A percentile compares a stretch with the other conserved stretches of the same genome.
Evolutionary conservation across 2,329 filamentous ascomycete genomes (phyloP).

Genomic region (Rhynchosporium agropyri): DNA sequence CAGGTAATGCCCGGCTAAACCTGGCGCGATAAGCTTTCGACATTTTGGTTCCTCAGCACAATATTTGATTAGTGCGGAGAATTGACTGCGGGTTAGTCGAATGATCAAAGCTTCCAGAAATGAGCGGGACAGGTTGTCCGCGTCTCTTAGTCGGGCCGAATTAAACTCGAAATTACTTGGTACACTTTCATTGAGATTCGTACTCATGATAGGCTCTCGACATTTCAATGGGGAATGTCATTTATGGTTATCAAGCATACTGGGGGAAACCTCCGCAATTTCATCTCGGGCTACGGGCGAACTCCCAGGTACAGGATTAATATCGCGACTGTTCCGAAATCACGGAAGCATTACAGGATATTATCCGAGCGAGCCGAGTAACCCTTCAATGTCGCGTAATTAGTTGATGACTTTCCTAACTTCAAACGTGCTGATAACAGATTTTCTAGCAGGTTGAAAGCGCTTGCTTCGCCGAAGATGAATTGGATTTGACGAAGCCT

Average conservation of each 20-base stretch:
- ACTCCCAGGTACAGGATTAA: too few relatives aligned
- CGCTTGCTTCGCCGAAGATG: neutral
- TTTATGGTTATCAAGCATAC: neutral
- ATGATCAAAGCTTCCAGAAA: slow-evolving; percentile 31
- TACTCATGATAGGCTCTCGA: slow-evolving; percentile 6
- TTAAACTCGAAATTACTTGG: slow-evolving; percentile 5
- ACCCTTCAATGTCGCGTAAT: too few relatives aligned
- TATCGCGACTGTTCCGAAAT: too few relatives aligned
- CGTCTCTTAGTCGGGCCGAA: slow-evolving; percentile 18
- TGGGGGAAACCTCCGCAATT: too few relatives aligned
- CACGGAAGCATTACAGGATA: too few relatives aligned
- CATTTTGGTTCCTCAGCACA: slow-evolving; percentile 2
- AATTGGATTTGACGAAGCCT: slow-evolving; percentile 13
- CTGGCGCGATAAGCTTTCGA: slow-evolving; percentile 15
- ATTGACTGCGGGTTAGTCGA: slow-evolving; percentile 6
- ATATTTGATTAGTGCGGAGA: neutral
- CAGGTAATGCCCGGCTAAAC: neutral
- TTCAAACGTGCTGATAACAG: too few relatives aligned
- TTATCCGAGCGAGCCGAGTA: too few relatives aligned
- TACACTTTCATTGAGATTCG: slow-evolving; percentile 8
- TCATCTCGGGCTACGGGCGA: too few relatives aligned
- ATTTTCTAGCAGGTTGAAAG: too few relatives aligned
- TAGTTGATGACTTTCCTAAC: too few relatives aligned
- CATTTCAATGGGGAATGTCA: neutral
- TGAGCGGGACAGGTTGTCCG: slow-evolving; percentile 9